Conservation (phyloP, 805 yeast genomes). For the Blastobotrys attinorum region DNA sequence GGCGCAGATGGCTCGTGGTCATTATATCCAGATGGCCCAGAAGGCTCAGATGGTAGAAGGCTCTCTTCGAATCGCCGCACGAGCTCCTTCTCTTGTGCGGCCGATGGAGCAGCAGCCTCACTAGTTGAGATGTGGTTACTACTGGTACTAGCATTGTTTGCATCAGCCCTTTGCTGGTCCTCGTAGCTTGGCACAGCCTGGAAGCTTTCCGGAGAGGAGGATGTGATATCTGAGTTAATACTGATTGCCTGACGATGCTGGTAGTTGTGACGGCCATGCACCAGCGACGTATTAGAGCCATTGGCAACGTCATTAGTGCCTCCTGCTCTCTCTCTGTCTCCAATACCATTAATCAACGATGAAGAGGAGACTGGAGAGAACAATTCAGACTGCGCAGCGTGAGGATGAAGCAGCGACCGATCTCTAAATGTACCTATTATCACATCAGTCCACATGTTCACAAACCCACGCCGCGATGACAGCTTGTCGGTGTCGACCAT, state of each 20-base stretch:
- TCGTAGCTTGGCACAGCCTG: not conserved
- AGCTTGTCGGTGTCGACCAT: conserved; percentile 67
- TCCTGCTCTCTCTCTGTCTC: not conserved
- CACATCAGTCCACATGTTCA: conserved; percentile 74
- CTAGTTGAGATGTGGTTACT: no score
- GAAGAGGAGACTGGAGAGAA: not conserved
- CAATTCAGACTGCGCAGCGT: no score
- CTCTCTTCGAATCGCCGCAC: conserved; percentile 48
- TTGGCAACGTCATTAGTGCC: not conserved
- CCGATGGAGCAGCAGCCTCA: no score
- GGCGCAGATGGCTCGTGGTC: conserved; percentile 6
- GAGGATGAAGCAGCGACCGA: no score
- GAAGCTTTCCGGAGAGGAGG: not conserved
- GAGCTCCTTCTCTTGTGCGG: conserved; percentile 61
- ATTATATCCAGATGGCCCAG: conserved; percentile 4
- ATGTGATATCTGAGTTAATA: not conserved
- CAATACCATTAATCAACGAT: not conserved
- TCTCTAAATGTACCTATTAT: conserved; percentile 69
- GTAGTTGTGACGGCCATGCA: no score
- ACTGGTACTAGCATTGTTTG: conserved; percentile 19
- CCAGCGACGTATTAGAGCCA: no score
- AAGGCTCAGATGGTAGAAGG: conserved; percentile 54
- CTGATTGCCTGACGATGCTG: not conserved
- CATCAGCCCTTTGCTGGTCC: not conserved
- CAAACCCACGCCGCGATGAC: conserved; percentile 66